These are phyloP conservation scores for Piedraia hortae DNA, from an alignment of 2,329 filamentous ascomycete species.

Conservation along the genomic window DNA sequence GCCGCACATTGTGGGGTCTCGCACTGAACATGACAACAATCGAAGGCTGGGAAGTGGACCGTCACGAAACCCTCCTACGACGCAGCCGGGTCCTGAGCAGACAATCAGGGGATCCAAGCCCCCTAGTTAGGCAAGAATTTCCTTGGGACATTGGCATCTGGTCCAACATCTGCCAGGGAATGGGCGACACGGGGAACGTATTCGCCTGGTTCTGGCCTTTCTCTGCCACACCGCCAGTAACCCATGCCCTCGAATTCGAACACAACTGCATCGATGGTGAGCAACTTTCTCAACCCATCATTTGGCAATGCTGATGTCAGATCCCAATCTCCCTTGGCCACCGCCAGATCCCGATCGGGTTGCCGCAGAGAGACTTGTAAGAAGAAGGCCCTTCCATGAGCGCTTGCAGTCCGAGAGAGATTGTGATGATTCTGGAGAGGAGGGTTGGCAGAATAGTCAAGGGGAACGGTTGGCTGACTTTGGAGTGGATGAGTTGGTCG, in stretches of 20 bases:
- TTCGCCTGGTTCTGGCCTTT: slow-evolving; percentile 45
- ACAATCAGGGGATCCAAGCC: slow-evolving; percentile 27
- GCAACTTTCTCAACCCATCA: slow-evolving; percentile 4
- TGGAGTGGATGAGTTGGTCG: slow-evolving; percentile 51
- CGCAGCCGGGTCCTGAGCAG: slow-evolving; percentile 25
- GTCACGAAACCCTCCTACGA: slow-evolving; percentile 19
- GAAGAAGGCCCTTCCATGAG: slow-evolving; percentile 17
- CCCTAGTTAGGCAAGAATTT: slow-evolving; percentile 42
- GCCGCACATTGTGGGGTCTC: slow-evolving; percentile 33
- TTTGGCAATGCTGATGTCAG: slow-evolving; percentile 2
- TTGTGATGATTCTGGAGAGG: slow-evolving; percentile 20
- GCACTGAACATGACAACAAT: slow-evolving; percentile 51
- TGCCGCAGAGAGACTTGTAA: slow-evolving; percentile 10
- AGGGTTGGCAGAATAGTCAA: slow-evolving; percentile 45
- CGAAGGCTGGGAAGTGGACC: slow-evolving; percentile 40
- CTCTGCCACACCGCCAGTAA: slow-evolving; percentile 21
- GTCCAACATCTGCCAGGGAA: slow-evolving; percentile 44
- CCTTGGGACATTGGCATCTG: slow-evolving; percentile 59
- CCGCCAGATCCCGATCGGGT: slow-evolving; percentile 24
- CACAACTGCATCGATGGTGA: slow-evolving; percentile 52
- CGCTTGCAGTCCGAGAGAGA: slow-evolving; percentile 11
- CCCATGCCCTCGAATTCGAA: slow-evolving; percentile 32
- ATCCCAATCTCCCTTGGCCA: slow-evolving; percentile 18
- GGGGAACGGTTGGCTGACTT: slow-evolving; percentile 50
- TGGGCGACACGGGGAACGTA: slow-evolving; percentile 40